Percentiles rank a stretch among this genome's conserved stretches.
Evolutionary conservation across 768 basidiomycete species (phyloP).

Genomic region (Boletus fagicola): DNA sequence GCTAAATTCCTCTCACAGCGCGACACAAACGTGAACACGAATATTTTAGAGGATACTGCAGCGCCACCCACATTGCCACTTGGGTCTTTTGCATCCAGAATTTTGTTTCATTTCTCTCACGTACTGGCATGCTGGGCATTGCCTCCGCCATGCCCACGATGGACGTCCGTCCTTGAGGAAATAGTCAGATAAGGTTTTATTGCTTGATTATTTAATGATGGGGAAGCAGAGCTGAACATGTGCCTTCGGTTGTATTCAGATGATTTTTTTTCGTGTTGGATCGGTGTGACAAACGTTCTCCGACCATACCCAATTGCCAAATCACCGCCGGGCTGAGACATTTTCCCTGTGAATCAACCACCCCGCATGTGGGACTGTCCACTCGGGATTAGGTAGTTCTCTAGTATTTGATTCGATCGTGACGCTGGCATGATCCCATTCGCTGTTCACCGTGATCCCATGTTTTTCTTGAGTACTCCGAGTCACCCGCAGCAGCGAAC

Average conservation of each 20-base stretch:
- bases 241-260: constrained; percentile 11
- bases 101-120: constrained; percentile 21
- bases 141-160: constrained; percentile 17
- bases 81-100: background rate
- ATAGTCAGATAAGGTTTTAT: constrained; percentile 23
- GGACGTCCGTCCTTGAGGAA: constrained; percentile 9
- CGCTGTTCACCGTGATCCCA: background rate
- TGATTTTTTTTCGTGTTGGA: constrained; percentile 7
- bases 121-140: constrained; percentile 13
- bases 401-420: background rate
- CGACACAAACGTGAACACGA: constrained; percentile 6
- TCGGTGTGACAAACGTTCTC: constrained; percentile 8
- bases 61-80: background rate
- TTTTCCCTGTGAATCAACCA: constrained; percentile 1
- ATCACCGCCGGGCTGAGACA: constrained; percentile 2
- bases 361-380: background rate
- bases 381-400: background rate
- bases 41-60: constrained; percentile 2
- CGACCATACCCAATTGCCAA: constrained; percentile 11
- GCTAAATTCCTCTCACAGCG: constrained; percentile 13
- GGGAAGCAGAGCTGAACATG: constrained; percentile 19
- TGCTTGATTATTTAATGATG: constrained; percentile 14
- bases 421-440: background rate
- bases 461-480: background rate
- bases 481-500: background rate